Conservation (phyloP, 2,329 filamentous ascomycete genomes). For the Scedosporium apiospermum region DNA sequence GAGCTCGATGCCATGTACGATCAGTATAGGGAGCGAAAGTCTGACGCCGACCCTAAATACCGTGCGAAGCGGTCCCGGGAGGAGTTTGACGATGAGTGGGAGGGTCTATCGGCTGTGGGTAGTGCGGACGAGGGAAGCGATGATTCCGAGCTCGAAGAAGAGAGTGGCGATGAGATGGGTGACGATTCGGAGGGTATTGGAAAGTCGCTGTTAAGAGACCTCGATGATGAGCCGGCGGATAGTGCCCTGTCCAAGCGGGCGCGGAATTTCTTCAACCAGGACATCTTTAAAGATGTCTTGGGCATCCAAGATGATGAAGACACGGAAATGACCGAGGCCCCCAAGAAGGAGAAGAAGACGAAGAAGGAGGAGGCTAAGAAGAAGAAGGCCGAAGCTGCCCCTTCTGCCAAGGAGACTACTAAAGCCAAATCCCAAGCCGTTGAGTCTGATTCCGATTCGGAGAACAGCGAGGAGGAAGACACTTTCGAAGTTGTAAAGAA, state of each 20-base stretch:
- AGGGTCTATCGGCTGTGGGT: slow-evolving; percentile 68
- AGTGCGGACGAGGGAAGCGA: slow-evolving; percentile 51
- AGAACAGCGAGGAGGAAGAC: slow-evolving; percentile 21
- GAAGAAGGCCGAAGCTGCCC: slow-evolving; percentile 10
- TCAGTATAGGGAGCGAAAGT: slow-evolving; percentile 69
- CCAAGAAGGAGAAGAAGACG: slow-evolving; percentile 18
- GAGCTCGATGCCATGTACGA: slow-evolving; percentile 86
- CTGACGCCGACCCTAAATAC: slow-evolving; percentile 75
- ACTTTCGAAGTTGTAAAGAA: slow-evolving; percentile 56
- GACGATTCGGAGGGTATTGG: slow-evolving; percentile 23
- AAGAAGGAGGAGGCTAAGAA: slow-evolving; percentile 17
- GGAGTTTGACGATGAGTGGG: slow-evolving; percentile 82
- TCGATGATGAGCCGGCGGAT: slow-evolving; percentile 30
- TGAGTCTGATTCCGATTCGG: slow-evolving; percentile 16
- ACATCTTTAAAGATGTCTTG: slow-evolving; percentile 70
- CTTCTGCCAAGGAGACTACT: slow-evolving; percentile 9
- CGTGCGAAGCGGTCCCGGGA: slow-evolving; percentile 82
- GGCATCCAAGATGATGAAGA: slow-evolving; percentile 42
- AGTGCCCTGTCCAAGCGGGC: slow-evolving; percentile 67
- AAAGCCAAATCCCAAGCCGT: slow-evolving; percentile 8
- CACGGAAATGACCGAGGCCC: slow-evolving; percentile 22
- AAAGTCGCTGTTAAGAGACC: slow-evolving; percentile 24
- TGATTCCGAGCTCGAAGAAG: slow-evolving; percentile 44
- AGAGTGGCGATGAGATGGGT: slow-evolving; percentile 19
- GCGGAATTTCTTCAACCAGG: slow-evolving; percentile 84